These are phyloP conservation scores for Carpinus fangiana DNA, from an alignment of 306 rosid species.

Conservation along the genomic window DNA sequence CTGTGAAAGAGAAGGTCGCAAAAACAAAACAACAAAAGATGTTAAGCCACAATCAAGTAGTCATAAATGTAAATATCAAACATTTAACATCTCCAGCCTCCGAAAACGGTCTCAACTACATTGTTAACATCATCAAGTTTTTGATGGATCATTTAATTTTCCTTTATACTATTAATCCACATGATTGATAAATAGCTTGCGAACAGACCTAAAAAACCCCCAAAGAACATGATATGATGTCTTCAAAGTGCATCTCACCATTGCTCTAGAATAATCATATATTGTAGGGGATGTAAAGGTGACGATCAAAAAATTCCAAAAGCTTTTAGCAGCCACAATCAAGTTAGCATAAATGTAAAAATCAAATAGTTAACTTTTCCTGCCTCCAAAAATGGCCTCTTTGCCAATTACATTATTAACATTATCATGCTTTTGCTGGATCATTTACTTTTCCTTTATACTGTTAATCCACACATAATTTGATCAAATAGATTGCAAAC, in stretches of 20 bases:
- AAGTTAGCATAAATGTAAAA: not conserved
- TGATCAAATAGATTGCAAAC: constrained; percentile 5
- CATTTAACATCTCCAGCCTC: constrained; percentile 16
- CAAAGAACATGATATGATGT: not conserved
- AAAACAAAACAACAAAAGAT: constrained; percentile 20
- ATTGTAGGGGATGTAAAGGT: no score
- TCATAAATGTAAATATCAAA: not conserved
- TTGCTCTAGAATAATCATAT: no score
- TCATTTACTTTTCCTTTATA: not conserved
- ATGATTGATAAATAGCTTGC: not conserved
- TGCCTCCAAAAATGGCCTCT: constrained; percentile 11
- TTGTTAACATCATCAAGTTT: not conserved
- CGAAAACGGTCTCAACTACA: constrained; percentile 10
- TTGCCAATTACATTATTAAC: constrained; percentile 3
- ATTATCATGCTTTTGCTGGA: not conserved
- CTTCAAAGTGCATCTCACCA: not conserved
- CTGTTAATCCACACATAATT: not conserved
- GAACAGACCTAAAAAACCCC: not conserved
- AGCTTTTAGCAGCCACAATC: not conserved
- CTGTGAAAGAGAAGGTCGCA: constrained; percentile 44
- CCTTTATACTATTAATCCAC: not conserved
- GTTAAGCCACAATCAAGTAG: not conserved
- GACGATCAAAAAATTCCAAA: no score
- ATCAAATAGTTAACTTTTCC: constrained; percentile 10
- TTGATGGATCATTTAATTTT: not conserved